Base-by-base conservation (phyloP, 768 basidiomycete genomes). In the Gloeopeniophorella convolvens region DNA sequence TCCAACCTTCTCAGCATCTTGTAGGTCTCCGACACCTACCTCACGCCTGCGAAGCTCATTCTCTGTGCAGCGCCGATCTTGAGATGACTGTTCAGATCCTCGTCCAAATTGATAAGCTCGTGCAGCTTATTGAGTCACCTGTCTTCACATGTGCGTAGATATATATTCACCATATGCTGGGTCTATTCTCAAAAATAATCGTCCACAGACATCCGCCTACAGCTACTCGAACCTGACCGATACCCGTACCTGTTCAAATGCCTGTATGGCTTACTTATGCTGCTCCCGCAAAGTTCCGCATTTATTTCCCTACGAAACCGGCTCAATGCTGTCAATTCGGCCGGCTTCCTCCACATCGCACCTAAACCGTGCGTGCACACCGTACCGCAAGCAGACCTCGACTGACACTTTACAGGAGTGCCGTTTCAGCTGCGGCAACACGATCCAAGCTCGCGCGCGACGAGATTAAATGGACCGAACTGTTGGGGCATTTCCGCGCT, bases 191-290 rank as follows among this genome's bases (percentile, higher is more conserved):
- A 47, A 27, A 42, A 24, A 5, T 56, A 6, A 58, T 37, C 28
- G 41, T 40, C 26, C 24, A 4, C 55, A 90, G 87, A 87, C 66
- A 73, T 87, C 11, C 90, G 96, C 12, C 72, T 99, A 2, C 96
- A 99, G 67, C 78, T 99, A 4, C 77, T 99, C 31, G 96, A 99
- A 62, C 96, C 96, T 5, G 96, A 99, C 55, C 82, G 84, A 81
- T 85, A 97, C 63, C 95, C 95, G 0, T 88, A 90, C 69, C 74
- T 99, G 23, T 95, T 93, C 78, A 99, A 99, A 63, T 97, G 94
- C 61, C 75, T 99, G 3, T 99, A 99, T 63, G 96, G 96, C 2
- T 73, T 99, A 7, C 72, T 99, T 51, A 99, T 99, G 96, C 72
- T 98, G 46, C 71, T 99, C 8, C 96, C 96, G 1, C 96, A 99